Evolutionary conservation across 495 filamentous ascomycete genomes (phyloP), one percentile per base, ranked within the genome.

Genomic region (Annulohypoxylon bovei): DNA sequence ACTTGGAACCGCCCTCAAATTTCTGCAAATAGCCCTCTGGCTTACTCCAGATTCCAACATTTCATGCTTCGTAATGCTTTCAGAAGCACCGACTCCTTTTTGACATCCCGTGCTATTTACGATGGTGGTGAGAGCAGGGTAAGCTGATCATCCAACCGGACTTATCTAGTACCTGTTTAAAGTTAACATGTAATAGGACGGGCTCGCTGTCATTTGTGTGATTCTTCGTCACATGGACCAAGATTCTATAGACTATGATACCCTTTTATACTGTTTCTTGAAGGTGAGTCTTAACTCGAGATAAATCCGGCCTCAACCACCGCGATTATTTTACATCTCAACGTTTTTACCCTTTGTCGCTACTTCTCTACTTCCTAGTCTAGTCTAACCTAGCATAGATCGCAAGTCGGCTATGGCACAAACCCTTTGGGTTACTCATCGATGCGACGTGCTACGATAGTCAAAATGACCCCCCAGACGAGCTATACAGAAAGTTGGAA

Each of bases 61-160:
- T 91, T 91, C 66, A 91, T 91, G 88, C 81, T 91, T 33, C 83
- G 83, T 30, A 89, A 91, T 67, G 88, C 87, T 32, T 88, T 87
- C 56, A 81, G 87, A 20, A 86, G 85, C 68, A 85, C 85, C 6
- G 88, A 89, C 62, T 87, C 84, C 52, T 85, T 86, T 53, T 68
- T 86, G n/a, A 85, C 85, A 12, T 83, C 84, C 42, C 82, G 87
- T 6, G 88, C 88, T 16, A 86, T 91, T 4, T 91, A 91, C 68
- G 88, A 90, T 67, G 88, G 88, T 30, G 88, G 88, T 44, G 87
- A 90, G 76, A 89, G 86, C 71, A 90, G 88, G 70, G 82, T 83
- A 72, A 0, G 76, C 54, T 12, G 2, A 23, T 2, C 33, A n/a
- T 33, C 27, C 3, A 42, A 42, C 18, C 18, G 9, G 30, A 18